Percentiles rank a stretch among this genome's conserved stretches.
phyloP scores from a whole-genome alignment of 2,329 filamentous ascomycete species.

The Ceratocystis cubensis region DNA sequence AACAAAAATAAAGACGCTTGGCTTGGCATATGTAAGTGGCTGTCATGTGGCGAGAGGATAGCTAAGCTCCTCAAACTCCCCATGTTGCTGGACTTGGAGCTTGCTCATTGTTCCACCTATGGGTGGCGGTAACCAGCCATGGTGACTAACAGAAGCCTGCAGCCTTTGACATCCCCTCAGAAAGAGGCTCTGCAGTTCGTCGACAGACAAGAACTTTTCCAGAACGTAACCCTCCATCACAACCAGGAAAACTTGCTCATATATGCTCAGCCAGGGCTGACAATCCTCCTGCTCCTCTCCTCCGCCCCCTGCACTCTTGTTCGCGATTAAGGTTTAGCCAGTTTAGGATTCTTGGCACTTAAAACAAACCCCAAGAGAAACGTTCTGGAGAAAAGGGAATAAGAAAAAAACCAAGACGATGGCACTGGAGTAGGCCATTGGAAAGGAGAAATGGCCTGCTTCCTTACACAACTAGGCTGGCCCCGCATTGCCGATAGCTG shows the following conservation, averaged over 20 bases:
- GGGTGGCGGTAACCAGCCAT: no score
- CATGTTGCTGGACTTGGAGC: no score
- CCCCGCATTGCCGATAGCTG: not conserved
- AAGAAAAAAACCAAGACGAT: not conserved
- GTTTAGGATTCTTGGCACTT: slow-evolving; percentile 4
- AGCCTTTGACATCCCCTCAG: not conserved
- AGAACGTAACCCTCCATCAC: not conserved
- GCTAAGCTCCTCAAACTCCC: no score
- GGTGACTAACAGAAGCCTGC: no score
- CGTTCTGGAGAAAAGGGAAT: not conserved
- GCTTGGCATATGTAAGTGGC: no score
- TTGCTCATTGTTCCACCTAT: no score
- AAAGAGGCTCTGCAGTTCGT: not conserved
- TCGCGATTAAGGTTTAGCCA: slow-evolving; percentile 10
- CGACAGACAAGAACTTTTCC: not conserved
- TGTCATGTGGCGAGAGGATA: no score
- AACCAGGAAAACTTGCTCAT: slow-evolving; percentile 15
- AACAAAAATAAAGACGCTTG: no score
- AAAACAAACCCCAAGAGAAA: not conserved
- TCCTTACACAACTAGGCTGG: not conserved
- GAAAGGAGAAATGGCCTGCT: not conserved
- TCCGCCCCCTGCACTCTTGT: not conserved
- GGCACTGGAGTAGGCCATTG: not conserved
- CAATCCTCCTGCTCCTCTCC: not conserved
- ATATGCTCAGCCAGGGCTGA: slow-evolving; percentile 8